phyloP scores from a whole-genome alignment of 2,329 filamentous ascomycete genomes.

The Aspergillus japonicus region DNA sequence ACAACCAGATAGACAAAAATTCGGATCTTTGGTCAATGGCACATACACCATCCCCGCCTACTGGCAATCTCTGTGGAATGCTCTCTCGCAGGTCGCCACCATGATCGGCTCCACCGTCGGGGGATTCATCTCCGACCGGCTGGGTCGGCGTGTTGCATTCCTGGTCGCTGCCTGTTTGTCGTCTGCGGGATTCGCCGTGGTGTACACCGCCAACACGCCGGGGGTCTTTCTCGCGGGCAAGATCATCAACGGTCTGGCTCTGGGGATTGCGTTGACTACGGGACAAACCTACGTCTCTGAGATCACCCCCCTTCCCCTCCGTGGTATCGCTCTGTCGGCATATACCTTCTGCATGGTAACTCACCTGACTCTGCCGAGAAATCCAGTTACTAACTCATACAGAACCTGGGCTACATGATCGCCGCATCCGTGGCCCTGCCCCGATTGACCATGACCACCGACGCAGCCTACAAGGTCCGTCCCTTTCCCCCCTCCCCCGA shows the following conservation, averaged over 20 bases:
- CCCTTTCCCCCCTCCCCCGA: too few species aligned
- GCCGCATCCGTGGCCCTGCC: conserved; percentile 1
- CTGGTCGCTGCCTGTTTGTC: neutral
- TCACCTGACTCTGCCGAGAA: too few species aligned
- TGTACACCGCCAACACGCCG: neutral
- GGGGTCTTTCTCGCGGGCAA: conserved; percentile 1
- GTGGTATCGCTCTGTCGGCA: neutral
- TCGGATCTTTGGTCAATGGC: neutral
- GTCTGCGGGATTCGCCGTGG: neutral
- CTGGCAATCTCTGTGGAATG: conserved; percentile 9
- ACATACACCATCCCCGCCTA: conserved; percentile 1
- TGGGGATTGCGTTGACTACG: neutral
- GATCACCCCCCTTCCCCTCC: neutral
- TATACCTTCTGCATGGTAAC: conserved; percentile 6
- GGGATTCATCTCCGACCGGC: neutral
- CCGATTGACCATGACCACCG: neutral
- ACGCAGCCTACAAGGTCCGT: conserved; percentile 4
- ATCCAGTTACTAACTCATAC: neutral
- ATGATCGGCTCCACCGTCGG: neutral
- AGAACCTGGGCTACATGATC: conserved; percentile 6
- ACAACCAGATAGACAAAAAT: neutral
- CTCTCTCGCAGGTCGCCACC: neutral
- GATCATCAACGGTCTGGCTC: conserved; percentile 1
- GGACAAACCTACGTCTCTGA: conserved; percentile 2
- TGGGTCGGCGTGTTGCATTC: neutral